Base-by-base conservation (phyloP, 2,329 filamentous ascomycete species). In the Botrytis aclada region DNA sequence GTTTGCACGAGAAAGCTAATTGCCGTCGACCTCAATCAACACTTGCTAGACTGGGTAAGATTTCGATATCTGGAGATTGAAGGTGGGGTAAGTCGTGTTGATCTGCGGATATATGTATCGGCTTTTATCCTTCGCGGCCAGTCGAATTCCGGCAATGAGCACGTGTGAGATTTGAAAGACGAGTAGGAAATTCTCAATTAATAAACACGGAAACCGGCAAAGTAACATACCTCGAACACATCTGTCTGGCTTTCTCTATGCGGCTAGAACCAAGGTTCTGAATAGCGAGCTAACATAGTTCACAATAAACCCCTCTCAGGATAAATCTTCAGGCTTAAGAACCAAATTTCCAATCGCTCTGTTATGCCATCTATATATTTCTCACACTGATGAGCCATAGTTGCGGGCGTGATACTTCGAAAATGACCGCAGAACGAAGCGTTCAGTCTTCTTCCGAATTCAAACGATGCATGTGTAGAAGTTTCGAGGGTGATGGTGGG, bases 21-120 rank as follows among this genome's bases (percentile, higher is more conserved):
- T 41, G 34, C 47, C 45, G 34, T 67, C 25, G 64, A 67, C 45
- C 63, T 51, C 45, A n/a, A 66, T 54, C 25, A 25, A 39, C 45
- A 54, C n/a, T 66, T 32, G 43, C 47, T 51, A 10, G 47, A 51
- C 51, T 25, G 34, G 37, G n/a, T 29, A 8, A 64, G 14, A 54
- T 29, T 7, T 32, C 10, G 25, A 66, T 29, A 29, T 66, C 25
- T 67, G 34, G 25, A 56, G 16, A 22, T 67, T 47, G 47, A 67
- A 41, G 47, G 64, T 67, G 47, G 64, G 63, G 64, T 63, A 63
- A n/a, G 16, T 43, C 37, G 16, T 63, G 34, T 22, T 56, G 47
- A 67, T 67, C 64, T 67, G 64, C 64, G 20, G 34, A 18, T 22
- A 67, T 14, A 67, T 67, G 20, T 63, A 39, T 67, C 64, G 34